phyloP scores from a whole-genome alignment of 345 rosid species.

The Triadica sebifera region DNA sequence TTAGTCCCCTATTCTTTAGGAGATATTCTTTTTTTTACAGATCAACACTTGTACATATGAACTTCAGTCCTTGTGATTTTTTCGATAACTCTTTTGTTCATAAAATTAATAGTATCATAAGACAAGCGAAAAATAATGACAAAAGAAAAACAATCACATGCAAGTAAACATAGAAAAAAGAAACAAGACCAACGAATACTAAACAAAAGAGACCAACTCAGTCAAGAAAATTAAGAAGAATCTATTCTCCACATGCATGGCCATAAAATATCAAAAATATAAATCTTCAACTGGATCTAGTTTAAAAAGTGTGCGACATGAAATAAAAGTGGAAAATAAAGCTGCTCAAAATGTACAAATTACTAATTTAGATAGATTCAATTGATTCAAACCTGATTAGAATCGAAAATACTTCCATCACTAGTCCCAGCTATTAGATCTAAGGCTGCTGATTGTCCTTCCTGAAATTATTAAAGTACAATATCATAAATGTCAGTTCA shows the following conservation, averaged over 20 bases:
- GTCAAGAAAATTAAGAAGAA: no score
- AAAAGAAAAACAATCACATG: no score
- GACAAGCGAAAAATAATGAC: no score
- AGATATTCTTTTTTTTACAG: no score
- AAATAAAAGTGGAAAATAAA: constrained; percentile 1
- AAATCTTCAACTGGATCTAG: background rate
- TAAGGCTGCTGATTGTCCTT: constrained; percentile 57
- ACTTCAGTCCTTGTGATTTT: no score
- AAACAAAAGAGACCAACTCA: no score
- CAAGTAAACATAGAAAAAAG: no score
- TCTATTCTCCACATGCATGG: constrained; percentile 5
- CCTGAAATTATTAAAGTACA: constrained; percentile 50
- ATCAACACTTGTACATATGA: no score
- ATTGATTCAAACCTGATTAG: constrained; percentile 64
- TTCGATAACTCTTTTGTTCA: no score
- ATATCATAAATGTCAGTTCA: constrained; percentile 12
- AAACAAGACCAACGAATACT: no score
- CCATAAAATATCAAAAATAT: background rate
- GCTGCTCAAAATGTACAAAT: constrained; percentile 6
- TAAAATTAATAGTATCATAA: no score
- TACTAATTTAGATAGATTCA: constrained; percentile 19
- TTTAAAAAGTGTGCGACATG: background rate
- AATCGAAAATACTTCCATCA: constrained; percentile 67
- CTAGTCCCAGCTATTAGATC: constrained; percentile 65
- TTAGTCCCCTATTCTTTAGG: no score